Base-by-base conservation (phyloP, 345 rosid species). In the Brassica juncea region DNA sequence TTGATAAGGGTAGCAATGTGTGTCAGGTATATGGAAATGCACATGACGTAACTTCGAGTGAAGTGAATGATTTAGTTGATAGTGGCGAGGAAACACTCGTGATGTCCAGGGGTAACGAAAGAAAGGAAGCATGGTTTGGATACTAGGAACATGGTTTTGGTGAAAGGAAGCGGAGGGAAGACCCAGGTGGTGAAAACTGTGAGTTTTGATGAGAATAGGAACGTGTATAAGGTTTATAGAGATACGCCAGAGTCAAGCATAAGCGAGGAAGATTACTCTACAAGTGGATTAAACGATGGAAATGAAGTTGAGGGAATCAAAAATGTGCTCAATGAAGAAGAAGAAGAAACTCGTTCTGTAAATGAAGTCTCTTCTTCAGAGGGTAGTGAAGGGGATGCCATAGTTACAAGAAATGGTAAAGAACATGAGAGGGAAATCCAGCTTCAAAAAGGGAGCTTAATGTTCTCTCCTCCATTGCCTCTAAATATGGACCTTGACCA, bases 401-500 rank as follows among this genome's bases (percentile, higher is more conserved):
- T 8, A 15, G 75, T 42, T 14, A 64, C 60, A 21, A 68, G 74
- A 71, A 25, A 58, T 28, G 30, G 76, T 72, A 39, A 68, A 21
- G 66, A 81, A 28, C 25, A 66, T 5, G 34, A 59, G 32, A 68
- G 66, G 37, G 72, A 73, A 62, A 58, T 60, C 31, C 75, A 66
- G 19, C 78, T 57, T 84, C 76, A 71, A 77, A 81, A 77, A 58
- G 84, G 82, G 31, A 78, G 59, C 30, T 81, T 80, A 31, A 75
- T 80, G 78, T 85, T 84, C 70, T 84, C 92, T 75, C 87, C 97
- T 59, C 94, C 94, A 4, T 15, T 83, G 70, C 91, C 94, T 4
- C 84, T 84, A 72, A 87, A 90, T 86, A 91, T 88, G 91, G 92
- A 75, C 66, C 84, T 5, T 23, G 25, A 23, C 82, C 84, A 84